phyloP scores from a whole-genome alignment of 2,329 filamentous ascomycete species.

The Colletotrichum falcatum region DNA sequence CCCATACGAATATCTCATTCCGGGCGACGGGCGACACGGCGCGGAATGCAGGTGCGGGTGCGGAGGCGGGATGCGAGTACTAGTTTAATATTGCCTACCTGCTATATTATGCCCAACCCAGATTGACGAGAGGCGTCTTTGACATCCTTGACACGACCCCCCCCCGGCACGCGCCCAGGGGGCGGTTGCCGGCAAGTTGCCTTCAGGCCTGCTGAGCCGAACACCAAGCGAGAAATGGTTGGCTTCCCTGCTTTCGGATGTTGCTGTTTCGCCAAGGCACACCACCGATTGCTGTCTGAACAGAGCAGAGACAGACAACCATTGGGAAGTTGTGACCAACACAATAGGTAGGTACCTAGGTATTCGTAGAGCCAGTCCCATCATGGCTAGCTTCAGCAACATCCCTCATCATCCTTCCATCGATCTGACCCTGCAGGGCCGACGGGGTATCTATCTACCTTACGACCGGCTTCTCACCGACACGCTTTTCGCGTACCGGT shows the following conservation, averaged over 20 bases:
- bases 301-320: slow-evolving; percentile 7
- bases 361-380: too few relatives aligned
- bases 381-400: slow-evolving; percentile 31
- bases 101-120: slow-evolving; percentile 9
- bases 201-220: neutral
- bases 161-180: slow-evolving; percentile 26
- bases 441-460: slow-evolving; percentile 21
- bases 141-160: slow-evolving; percentile 35
- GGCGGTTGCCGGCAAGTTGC: slow-evolving; percentile 1
- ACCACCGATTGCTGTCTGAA: neutral
- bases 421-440: slow-evolving; percentile 32
- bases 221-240: too few relatives aligned
- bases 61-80: slow-evolving; percentile 32
- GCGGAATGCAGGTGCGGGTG: slow-evolving; percentile 30
- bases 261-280: slow-evolving; percentile 12
- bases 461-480: slow-evolving; percentile 22
- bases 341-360: too few relatives aligned
- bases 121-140: slow-evolving; percentile 38
- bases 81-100: too few relatives aligned
- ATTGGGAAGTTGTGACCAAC: neutral
- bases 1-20: neutral
- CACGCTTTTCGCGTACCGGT: neutral
- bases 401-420: slow-evolving; percentile 14
- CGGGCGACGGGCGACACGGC: neutral
- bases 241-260: slow-evolving; percentile 8